These are phyloP conservation scores for Geotrichum restrictum DNA, from an alignment of 1,139 yeast genomes.

Conservation along the genomic window DNA sequence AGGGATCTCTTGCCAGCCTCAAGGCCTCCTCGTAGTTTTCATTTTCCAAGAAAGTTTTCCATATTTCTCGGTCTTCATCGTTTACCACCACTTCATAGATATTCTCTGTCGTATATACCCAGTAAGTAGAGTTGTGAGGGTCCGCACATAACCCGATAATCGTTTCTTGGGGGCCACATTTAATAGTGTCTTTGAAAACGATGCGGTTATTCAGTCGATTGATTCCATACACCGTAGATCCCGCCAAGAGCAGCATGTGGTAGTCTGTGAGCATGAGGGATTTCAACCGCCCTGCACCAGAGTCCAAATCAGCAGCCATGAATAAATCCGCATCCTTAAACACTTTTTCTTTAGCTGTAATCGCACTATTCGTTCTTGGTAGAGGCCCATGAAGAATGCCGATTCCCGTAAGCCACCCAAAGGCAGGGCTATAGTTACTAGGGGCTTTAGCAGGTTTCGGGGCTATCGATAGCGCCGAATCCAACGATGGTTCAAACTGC, in stretches of 20 bases:
- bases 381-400: constrained; percentile 36
- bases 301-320: constrained; percentile 34
- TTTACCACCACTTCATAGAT: constrained; percentile 66
- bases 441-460: constrained; percentile 26
- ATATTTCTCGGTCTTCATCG: constrained; percentile 68
- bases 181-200: constrained; percentile 43
- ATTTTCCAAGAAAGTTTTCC: constrained; percentile 66
- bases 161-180: constrained; percentile 40
- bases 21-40: constrained; percentile 70
- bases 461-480: constrained; percentile 21
- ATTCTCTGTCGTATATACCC: constrained; percentile 52
- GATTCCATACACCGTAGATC: constrained; percentile 42
- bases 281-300: constrained; percentile 30
- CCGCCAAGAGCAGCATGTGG: constrained; percentile 49
- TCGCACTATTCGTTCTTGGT: constrained; percentile 20
- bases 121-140: constrained; percentile 49
- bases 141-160: constrained; percentile 62
- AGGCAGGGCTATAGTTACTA: constrained; percentile 27
- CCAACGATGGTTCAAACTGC: constrained; percentile 27
- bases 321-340: constrained; percentile 41
- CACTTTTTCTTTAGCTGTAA: constrained; percentile 25
- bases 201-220: constrained; percentile 51
- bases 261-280: constrained; percentile 49
- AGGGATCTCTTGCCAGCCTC: constrained; percentile 43
- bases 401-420: constrained; percentile 48